Base-by-base conservation (phyloP, 1,284 basidiomycete genomes). In the Leccinum pachyderme region DNA sequence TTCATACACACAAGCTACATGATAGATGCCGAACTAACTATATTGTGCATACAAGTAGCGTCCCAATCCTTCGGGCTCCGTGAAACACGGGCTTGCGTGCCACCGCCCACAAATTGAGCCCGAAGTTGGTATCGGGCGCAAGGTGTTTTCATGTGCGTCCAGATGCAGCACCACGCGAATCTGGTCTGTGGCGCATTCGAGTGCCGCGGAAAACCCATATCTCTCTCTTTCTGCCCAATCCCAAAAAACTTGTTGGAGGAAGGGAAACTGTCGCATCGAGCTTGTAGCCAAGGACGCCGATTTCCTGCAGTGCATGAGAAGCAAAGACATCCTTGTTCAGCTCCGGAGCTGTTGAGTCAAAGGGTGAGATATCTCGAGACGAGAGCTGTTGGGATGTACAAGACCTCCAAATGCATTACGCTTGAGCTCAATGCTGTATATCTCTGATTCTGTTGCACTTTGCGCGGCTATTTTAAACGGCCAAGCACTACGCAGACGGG, bases 391-490 rank as follows among this genome's bases (percentile, higher is more conserved):
- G 72, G 32, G 62, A 54, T 49, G 24, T 4, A 51, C 46, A 61
- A 72, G 47, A 80, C 79, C 70, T 64, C 75, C 75, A 52, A 72
- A 71, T 48, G 70, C 58, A 44, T 70, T 68, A n/a, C 66, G 65
- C 60, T 73, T 74, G 32, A 80, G 62, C 55, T 82, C 78, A 49
- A 86, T 74, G 5, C 80, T 73, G 59, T 82, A 77, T 8, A 79
- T 70, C 29, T 79, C 75, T 8, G 78, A 79, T 54, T 81, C 78
- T 11, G 74, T 72, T 4, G 73, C 72, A 25, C 77, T 73, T 43
- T 84, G 80, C 4, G 75, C 72, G 1, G 72, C 68, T 49, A 86
- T 74, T 58, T 77, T 78, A 51, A 75, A 75, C 1, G 80, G 83
- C 59, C 84, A 77, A 37, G 72, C 72, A 18, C 57, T 68, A 33